A percentile compares a stretch with the other conserved stretches of the same genome.
phyloP scores from a whole-genome alignment of 441 rosid species.

The California macrophylla region DNA sequence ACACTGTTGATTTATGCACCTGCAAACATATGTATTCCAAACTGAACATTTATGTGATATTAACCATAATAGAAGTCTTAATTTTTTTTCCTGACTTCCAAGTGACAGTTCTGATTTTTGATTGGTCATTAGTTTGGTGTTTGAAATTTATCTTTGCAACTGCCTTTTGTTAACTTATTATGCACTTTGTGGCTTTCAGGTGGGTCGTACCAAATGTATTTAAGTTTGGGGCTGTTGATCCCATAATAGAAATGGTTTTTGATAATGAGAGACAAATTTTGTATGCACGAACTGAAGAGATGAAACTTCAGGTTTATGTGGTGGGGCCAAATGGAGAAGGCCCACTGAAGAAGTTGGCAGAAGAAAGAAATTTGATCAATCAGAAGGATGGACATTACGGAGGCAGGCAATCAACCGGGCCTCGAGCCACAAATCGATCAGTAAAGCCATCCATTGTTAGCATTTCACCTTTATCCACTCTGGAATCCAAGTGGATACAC shows the following conservation, averaged over 20 bases:
- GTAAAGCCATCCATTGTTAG: conserved; percentile 71
- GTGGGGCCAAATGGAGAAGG: conserved; percentile 73
- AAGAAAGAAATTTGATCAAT: conserved; percentile 76
- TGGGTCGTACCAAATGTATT: conserved; percentile 90
- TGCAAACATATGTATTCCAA: neutral
- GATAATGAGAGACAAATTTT: conserved; percentile 86
- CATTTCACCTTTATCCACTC: conserved; percentile 67
- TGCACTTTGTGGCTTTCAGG: conserved; percentile 37
- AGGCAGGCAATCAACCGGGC: conserved; percentile 51
- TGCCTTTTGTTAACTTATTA: conserved; percentile 4
- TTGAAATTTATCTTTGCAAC: neutral
- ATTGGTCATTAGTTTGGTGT: conserved; percentile 4
- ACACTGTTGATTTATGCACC: conserved; percentile 6
- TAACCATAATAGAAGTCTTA: neutral
- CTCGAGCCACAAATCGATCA: conserved; percentile 46
- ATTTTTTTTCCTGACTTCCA: neutral
- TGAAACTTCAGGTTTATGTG: conserved; percentile 82
- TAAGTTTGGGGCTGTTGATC: conserved; percentile 87
- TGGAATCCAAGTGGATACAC: conserved; percentile 90
- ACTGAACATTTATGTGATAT: neutral
- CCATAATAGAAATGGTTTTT: conserved; percentile 80
- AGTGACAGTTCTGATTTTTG: conserved; percentile 6
- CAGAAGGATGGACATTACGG: conserved; percentile 69
- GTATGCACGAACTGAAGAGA: conserved; percentile 86
- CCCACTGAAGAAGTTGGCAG: conserved; percentile 76